Percentiles rank a stretch among this genome's conserved stretches.
Conservation (phyloP, 306 rosid species). For the Styphnolobium japonicum region DNA sequence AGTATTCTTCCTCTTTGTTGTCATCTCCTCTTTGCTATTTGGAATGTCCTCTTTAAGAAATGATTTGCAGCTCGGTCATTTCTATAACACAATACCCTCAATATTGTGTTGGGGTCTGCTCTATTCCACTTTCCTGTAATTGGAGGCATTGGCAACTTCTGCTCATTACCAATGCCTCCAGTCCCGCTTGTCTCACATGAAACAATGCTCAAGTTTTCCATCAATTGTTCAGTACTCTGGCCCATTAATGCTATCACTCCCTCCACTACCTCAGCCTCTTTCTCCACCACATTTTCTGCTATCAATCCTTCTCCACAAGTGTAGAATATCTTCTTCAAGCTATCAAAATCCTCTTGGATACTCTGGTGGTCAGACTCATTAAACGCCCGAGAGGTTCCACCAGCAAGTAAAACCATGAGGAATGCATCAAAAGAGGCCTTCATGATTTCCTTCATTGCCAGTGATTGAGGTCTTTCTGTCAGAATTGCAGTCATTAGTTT, state of each 20-base stretch:
- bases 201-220: conserved; percentile 68
- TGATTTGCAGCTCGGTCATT: conserved; percentile 66
- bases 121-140: conserved; percentile 87
- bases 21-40: conserved; percentile 77
- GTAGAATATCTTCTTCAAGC: conserved; percentile 53
- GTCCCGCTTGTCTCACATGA: conserved; percentile 60
- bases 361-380: conserved; percentile 51
- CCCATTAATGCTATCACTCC: conserved; percentile 81
- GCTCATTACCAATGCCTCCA: conserved; percentile 56
- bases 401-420: conserved; percentile 82
- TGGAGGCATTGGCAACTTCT: conserved; percentile 80
- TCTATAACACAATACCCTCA: conserved; percentile 83
- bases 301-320: conserved; percentile 64
- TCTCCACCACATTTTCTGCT: conserved; percentile 52
- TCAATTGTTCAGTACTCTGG: conserved; percentile 56
- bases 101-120: conserved; percentile 78
- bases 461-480: conserved; percentile 56
- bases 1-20: neutral
- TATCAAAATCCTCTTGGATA: conserved; percentile 69
- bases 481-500: conserved; percentile 62
- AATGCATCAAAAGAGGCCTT: conserved; percentile 67
- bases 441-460: conserved; percentile 71
- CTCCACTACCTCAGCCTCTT: conserved; percentile 66
- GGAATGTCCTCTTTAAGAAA: conserved; percentile 78
- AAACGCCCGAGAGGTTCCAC: conserved; percentile 66